Evolutionary conservation across 73 alveolate genomes (phyloP), one percentile per base, ranked within the genome.

Genomic region (Paramecium sexaurelia): DNA sequence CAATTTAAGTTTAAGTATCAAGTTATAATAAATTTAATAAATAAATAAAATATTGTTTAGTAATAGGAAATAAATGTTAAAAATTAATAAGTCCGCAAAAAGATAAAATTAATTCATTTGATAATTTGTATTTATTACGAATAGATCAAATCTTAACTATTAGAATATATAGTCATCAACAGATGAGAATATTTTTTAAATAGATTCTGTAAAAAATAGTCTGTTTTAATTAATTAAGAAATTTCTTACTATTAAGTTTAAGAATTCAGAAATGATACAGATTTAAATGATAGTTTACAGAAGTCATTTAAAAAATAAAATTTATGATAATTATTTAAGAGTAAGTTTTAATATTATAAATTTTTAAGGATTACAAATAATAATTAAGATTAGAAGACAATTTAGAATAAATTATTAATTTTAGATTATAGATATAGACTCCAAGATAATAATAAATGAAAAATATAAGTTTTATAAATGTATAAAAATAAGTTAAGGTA

Each of bases 401-500:
- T 61, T 61, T 61, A 20, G 83, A 61, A 61, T 61, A 26, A 11
- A 61, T 61, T 61, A 61, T 13, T 32, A 61, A 45, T 61, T 61
- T 61, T 61, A 61, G 83, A 61, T 61, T 9, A 8, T 45, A 61
- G 15, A 61, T 61, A 27, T 27, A 61, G n/a, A 61, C 83, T 6
- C 83, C 83, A 13, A 26, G 83, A 61, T 61, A 61, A 61, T 61
- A 61, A 15, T 32, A 61, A 26, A 26, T 61, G 47, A 61, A 61
- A 45, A 61, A 73, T 5, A 73, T 73, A 6, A 39, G 87, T 73
- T 73, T 73, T 36, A 32, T 73, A 32, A n/a, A 33, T 73, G 67
- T 73, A 73, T 39, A 73, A 73, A 73, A 73, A 39, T 73, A 73
- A 39, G 56, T 39, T 15, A 66, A 73, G 26, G 43, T 61, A 32